phyloP scores from a whole-genome alignment of 2,329 filamentous ascomycete genomes.

The Coniosporium tulheliwenetii region DNA sequence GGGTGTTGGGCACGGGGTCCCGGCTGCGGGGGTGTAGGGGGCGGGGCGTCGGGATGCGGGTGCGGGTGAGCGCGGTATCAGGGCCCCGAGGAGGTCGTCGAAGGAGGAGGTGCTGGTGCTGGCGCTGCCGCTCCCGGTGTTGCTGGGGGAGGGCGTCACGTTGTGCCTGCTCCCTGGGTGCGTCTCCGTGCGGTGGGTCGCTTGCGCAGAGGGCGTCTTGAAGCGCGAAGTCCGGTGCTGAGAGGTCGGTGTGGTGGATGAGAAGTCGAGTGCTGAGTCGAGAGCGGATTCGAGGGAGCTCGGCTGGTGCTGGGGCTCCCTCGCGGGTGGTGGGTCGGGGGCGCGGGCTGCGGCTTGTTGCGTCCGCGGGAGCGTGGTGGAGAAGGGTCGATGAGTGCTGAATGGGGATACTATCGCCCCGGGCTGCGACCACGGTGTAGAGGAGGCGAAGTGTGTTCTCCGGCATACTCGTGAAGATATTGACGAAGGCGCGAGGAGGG shows the following conservation, averaged over 20 bases:
- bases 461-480: constrained; percentile 4
- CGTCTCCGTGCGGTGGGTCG: constrained; percentile 3
- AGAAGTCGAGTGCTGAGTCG: constrained; percentile 13
- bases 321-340: background rate
- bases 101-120: background rate
- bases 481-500: constrained; percentile 4
- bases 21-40: background rate
- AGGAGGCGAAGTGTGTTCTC: constrained; percentile 1
- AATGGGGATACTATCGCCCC: constrained; percentile 1
- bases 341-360: constrained; percentile 4
- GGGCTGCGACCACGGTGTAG: background rate
- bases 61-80: background rate
- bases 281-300: constrained; percentile 3
- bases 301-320: constrained; percentile 4
- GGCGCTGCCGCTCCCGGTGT: background rate
- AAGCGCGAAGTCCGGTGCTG: constrained; percentile 12
- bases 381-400: constrained; percentile 8
- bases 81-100: background rate
- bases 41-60: background rate
- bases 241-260: constrained; percentile 8
- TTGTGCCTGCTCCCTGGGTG: constrained; percentile 1
- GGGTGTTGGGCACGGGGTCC: background rate
- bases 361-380: constrained; percentile 4
- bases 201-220: constrained; percentile 10
- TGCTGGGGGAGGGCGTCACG: constrained; percentile 4